Base-by-base conservation (phyloP, 805 yeast genomes). In the Ogataea wickerhamii region DNA sequence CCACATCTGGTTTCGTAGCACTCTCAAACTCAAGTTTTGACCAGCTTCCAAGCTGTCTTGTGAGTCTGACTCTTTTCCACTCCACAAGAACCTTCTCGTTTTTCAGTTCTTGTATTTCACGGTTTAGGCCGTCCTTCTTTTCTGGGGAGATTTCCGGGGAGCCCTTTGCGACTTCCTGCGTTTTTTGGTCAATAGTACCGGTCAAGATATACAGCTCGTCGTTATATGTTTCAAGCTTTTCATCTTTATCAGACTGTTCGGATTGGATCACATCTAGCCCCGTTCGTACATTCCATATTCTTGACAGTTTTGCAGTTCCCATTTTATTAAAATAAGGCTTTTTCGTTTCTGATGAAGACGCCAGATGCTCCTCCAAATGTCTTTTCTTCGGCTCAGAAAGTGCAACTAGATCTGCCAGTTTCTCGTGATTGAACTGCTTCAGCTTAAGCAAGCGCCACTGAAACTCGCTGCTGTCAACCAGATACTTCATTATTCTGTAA, bases 221-320 rank as follows among this genome's bases (percentile, higher is more conserved):
- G 41, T 43, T 53, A 27, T 51, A 52, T 16, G 40, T 39, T 10
- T 60, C 60, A 12, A 60, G 32, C 6, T 41, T 30, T 3, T 50
- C 53, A 2, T 39, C 47, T 2, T 32, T 31, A 20, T 44, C 41
- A 18, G 24, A 35, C 19, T 36, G 18, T 22, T 44, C 42, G 1
- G 28, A 11, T 33, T 48, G 47, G 23, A 53, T 31, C 24, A 42
- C 34, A 1, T 36, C 41, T 17, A 52, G 32, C 5, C 58, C 60
- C 0, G 61, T 55, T 26, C 48, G 28, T 3, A 46, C 41, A 12
- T 33, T 48, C 64, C 66, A 61, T 1, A 52, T 32, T 25, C 50
- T 49, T 5, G 63, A 44, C 25, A 61, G 34, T 27, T 45, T 51
- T 0, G 64, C 53, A 2, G 60, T 55, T 4, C 65, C 66, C 48